These are phyloP conservation scores for Mucor piriformis DNA, from an alignment of 371 early-diverging fungal species.

Conservation along the genomic window DNA sequence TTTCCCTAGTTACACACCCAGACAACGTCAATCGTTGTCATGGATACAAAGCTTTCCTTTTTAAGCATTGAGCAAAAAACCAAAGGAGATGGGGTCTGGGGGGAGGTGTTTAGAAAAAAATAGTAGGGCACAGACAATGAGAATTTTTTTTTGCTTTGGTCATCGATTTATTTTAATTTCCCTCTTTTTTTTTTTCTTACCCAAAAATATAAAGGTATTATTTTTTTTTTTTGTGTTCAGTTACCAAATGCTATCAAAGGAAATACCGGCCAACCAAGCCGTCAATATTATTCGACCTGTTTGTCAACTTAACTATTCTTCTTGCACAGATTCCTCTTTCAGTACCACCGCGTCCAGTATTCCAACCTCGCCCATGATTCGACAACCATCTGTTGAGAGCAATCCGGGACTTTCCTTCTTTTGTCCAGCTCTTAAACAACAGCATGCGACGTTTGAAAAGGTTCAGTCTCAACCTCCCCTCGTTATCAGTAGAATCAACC, in stretches of 20 bases:
- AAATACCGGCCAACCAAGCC: constrained; percentile 26
- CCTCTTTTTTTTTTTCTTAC: background rate
- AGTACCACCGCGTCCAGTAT: constrained; percentile 8
- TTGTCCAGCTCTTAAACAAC: constrained; percentile 19
- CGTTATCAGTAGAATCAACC: constrained; percentile 29
- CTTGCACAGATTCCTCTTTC: constrained; percentile 20
- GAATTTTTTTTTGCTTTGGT: too few relatives aligned
- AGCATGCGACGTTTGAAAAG: constrained; percentile 11
- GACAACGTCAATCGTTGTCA: too few relatives aligned
- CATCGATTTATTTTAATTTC: background rate
- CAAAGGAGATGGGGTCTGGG: too few relatives aligned
- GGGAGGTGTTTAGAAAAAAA: too few relatives aligned
- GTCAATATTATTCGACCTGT: constrained; percentile 32
- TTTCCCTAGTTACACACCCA: too few relatives aligned
- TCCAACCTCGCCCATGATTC: constrained; percentile 26
- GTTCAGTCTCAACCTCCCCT: constrained; percentile 11
- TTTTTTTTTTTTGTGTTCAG: background rate
- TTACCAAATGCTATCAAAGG: constrained; percentile 23
- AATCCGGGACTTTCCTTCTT: constrained; percentile 34
- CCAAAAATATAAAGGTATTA: background rate
- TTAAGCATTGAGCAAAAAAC: too few relatives aligned
- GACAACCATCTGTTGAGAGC: constrained; percentile 22
- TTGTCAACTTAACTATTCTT: constrained; percentile 13
- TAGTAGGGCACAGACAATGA: too few relatives aligned
- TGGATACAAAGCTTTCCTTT: too few relatives aligned